Evolutionary conservation across 1,139 yeast genomes (phyloP), one percentile per base, ranked within the genome.

Genomic region (Pichia sp.): DNA sequence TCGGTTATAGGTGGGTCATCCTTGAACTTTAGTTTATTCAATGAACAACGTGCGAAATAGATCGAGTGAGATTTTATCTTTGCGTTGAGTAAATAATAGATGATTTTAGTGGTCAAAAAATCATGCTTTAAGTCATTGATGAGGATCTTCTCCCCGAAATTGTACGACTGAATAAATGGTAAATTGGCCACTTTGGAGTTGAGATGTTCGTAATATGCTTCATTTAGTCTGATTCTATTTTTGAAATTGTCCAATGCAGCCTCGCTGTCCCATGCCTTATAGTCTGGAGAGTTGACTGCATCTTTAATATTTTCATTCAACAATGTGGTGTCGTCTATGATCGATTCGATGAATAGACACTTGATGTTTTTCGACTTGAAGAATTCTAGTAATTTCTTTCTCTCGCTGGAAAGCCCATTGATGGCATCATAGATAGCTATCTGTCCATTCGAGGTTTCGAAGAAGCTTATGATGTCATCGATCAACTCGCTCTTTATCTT

Each of bases 371-470:
- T 73, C 41, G 73, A 72, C 12, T 74, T 70, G 62, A 91, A 83
- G 53, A 70, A 71, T 41, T 74, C 73, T 47, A 78, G 78, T 50
- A 93, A 70, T 30, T 76, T 78, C 18, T 76, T 64, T 60, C 99
- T 76, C 60, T 85, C 86, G 51, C 77, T 76, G 18, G 85, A 82
- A 46, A 85, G 72, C 1, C 95, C 95, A 68, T 95, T 93, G 53
- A 93, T 88, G 0, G 98, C 99, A 69, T 93, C 99, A 67, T 89
- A 93, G 39, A 95, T 87, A 16, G 96, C 99, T 26, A 95, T 88
- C 70, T 93, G 99, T 12, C 96, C 97, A 63, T 77, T 79, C 57
- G 85, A 88, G 37, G 80, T 78, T 55, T 78, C 78, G 66, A 87
- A 89, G 66, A 89, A 93, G 41, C 74, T 72, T 52, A 79, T 67